Conservation (phyloP, 2,329 filamentous ascomycete genomes). For the Knufia petricola region DNA sequence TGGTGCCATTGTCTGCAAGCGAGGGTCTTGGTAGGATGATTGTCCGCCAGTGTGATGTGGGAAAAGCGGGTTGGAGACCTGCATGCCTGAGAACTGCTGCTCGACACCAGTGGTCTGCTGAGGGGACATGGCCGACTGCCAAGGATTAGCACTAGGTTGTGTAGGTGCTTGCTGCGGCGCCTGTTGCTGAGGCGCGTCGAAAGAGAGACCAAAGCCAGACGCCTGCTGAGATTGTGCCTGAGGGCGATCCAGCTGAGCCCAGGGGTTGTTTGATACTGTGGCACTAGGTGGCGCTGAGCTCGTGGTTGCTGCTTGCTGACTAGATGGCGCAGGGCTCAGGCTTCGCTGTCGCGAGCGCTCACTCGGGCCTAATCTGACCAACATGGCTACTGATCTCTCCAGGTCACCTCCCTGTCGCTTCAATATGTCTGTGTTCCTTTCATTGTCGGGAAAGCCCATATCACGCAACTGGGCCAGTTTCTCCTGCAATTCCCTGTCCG, state of each 20-base stretch:
- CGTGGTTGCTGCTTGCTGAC: slow-evolving; percentile 16
- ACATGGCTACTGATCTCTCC: slow-evolving; percentile 73
- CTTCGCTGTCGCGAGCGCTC: slow-evolving; percentile 23
- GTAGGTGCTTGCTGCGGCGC: slow-evolving; percentile 2
- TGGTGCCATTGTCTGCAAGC: slow-evolving; percentile 36
- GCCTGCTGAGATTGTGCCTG: slow-evolving; percentile 12
- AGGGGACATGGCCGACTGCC: slow-evolving; percentile 26
- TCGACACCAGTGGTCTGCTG: slow-evolving; percentile 43
- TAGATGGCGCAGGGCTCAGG: slow-evolving; percentile 15
- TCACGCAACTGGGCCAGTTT: slow-evolving; percentile 72
- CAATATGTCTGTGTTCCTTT: slow-evolving; percentile 69
- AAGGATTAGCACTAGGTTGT: slow-evolving; percentile 23
- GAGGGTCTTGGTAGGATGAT: slow-evolving; percentile 26
- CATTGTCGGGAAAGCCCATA: slow-evolving; percentile 84
- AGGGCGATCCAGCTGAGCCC: slow-evolving; percentile 40
- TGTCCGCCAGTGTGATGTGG: slow-evolving; percentile 58
- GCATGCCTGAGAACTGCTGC: slow-evolving; percentile 66
- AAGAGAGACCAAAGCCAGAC: slow-evolving; percentile 19
- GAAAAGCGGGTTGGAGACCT: slow-evolving; percentile 61
- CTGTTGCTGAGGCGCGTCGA: slow-evolving; percentile 18
- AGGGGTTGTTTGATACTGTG: slow-evolving; percentile 54
- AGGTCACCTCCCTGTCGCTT: slow-evolving; percentile 77
- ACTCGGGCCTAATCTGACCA: slow-evolving; percentile 72
- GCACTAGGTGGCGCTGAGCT: slow-evolving; percentile 18
- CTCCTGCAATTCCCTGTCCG: slow-evolving; percentile 48